Percentiles rank a stretch among this genome's conserved stretches.
These are phyloP conservation scores for Candida gorgasii DNA, from an alignment of 805 yeast species.

Conservation along the genomic window DNA sequence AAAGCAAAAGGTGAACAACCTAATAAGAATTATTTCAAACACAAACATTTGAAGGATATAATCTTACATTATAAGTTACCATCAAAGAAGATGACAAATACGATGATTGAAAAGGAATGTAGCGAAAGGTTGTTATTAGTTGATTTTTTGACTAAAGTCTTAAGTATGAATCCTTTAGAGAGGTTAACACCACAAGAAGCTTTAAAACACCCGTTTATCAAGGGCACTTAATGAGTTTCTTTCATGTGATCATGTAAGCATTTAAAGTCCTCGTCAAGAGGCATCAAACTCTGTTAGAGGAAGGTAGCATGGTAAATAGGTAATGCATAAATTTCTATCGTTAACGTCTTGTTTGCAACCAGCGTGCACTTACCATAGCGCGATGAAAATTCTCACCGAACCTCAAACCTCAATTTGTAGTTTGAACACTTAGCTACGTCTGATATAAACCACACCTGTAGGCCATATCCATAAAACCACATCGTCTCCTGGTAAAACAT, in stretches of 20 bases:
- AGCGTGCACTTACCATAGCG: slow-evolving; percentile 7
- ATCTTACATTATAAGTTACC: slow-evolving; percentile 74
- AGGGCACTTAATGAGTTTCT: slow-evolving; percentile 1
- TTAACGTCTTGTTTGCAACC: background rate
- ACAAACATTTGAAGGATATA: slow-evolving; percentile 65
- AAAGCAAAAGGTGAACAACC: slow-evolving; percentile 60
- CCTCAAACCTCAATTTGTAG: too few species aligned
- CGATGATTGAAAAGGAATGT: slow-evolving; percentile 67
- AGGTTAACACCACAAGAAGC: slow-evolving; percentile 98
- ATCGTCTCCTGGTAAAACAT: too few species aligned
- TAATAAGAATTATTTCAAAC: slow-evolving; percentile 79
- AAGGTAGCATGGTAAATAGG: background rate
- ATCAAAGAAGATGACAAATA: slow-evolving; percentile 53
- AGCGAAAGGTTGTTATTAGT: slow-evolving; percentile 67
- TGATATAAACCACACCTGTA: too few species aligned
- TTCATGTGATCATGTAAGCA: too few species aligned
- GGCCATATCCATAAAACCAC: background rate
- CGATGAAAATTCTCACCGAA: background rate
- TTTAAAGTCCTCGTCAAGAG: too few species aligned
- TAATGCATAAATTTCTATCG: too few species aligned
- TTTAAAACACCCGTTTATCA: slow-evolving; percentile 83
- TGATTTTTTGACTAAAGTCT: slow-evolving; percentile 75
- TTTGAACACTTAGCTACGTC: too few species aligned
- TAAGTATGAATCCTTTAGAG: slow-evolving; percentile 87
- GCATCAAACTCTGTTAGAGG: too few species aligned